Conservation (phyloP, 495 filamentous ascomycete genomes). For the Aspergillus funiculosus region DNA sequence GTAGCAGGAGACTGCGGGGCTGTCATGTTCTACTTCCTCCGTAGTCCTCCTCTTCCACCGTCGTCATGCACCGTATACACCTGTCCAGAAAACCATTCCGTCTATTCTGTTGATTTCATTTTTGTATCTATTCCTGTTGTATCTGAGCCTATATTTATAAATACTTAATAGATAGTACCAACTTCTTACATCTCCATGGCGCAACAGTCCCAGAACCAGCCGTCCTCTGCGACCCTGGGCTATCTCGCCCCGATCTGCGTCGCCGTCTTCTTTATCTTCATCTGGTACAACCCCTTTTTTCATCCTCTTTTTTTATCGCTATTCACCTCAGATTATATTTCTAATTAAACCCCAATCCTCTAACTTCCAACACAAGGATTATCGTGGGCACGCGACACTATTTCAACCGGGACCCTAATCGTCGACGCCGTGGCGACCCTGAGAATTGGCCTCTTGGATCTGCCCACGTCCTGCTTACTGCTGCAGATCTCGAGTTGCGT, state of each 20-base stretch:
- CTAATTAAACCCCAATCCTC: no score
- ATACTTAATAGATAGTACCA: no score
- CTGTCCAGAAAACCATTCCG: no score
- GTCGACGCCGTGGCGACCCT: constrained; percentile 2
- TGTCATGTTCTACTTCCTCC: no score
- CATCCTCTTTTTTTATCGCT: background rate
- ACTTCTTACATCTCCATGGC: no score
- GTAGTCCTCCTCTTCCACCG: no score
- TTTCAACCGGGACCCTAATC: background rate
- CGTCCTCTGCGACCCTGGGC: constrained; percentile 8
- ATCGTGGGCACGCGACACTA: constrained; percentile 13
- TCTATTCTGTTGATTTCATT: no score
- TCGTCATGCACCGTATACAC: no score
- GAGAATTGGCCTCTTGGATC: constrained; percentile 12
- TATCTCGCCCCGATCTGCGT: constrained; percentile 18
- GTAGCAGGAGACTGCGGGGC: no score
- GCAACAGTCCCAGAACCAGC: background rate
- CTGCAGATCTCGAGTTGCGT: constrained; percentile 72
- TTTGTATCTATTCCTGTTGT: no score
- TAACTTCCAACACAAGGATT: constrained; percentile 14
- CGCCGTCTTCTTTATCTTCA: constrained; percentile 13
- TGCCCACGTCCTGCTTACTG: constrained; percentile 3
- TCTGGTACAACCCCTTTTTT: constrained; percentile 6
- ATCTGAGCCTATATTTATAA: no score
- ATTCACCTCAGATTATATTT: no score